A percentile compares a stretch with the other conserved stretches of the same genome.
phyloP scores from a whole-genome alignment of 345 rosid genomes.

The Salix viminalis region DNA sequence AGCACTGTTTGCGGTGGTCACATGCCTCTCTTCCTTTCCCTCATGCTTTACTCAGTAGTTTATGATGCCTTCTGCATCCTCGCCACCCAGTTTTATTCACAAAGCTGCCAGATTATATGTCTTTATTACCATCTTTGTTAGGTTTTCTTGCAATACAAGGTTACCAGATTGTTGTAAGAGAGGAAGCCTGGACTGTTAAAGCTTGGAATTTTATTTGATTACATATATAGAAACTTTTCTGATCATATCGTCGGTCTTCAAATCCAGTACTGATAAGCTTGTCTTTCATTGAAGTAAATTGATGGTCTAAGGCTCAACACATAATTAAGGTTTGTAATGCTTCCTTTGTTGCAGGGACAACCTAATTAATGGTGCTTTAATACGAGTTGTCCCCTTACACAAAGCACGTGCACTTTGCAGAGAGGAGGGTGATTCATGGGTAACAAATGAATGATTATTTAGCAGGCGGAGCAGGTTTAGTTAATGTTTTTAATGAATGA shows the following conservation, averaged over 20 bases:
- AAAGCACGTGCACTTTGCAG: slow-evolving; percentile 16
- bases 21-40: slow-evolving; percentile 11
- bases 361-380: not conserved
- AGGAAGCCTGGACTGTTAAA: not conserved
- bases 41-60: slow-evolving; percentile 5
- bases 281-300: not conserved
- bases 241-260: not conserved
- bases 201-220: not conserved
- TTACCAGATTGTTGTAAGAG: not conserved
- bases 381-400: not conserved
- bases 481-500: not conserved
- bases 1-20: slow-evolving; percentile 26
- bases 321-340: too few species aligned
- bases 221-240: not conserved
- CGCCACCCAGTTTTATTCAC: not conserved
- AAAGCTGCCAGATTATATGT: not conserved
- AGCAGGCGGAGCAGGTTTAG: slow-evolving; percentile 8
- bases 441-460: slow-evolving; percentile 18
- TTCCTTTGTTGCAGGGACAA: not conserved
- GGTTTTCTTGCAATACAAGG: not conserved
- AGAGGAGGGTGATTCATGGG: slow-evolving; percentile 3
- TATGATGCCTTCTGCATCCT: slow-evolving; percentile 11
- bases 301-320: not conserved
- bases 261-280: not conserved
- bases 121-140: not conserved